Percentiles rank a stretch among this genome's conserved stretches.
Conservation (phyloP, 768 basidiomycete species). For the Rhodotorula kratochvilovae region DNA sequence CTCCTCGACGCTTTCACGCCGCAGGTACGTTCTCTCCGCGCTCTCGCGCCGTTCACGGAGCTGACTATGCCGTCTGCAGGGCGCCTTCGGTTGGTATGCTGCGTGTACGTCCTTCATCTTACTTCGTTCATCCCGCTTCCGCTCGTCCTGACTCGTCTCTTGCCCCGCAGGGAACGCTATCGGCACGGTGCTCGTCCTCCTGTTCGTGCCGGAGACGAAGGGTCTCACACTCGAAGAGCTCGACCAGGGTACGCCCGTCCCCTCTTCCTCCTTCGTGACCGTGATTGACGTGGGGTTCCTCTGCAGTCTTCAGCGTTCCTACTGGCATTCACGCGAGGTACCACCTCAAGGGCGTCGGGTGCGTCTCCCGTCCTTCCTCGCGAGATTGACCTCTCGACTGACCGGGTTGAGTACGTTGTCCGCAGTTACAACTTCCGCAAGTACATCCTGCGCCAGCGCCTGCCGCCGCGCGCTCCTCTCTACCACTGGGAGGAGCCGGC, state of each 20-base stretch:
- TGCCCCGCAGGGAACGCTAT: conserved; percentile 12
- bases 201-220: conserved; percentile 36
- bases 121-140: background rate
- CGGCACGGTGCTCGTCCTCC: conserved; percentile 33
- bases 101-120: conserved; percentile 2
- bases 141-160: conserved; percentile 1
- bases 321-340: conserved; percentile 28
- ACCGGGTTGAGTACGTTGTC: background rate
- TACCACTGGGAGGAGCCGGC: conserved; percentile 21
- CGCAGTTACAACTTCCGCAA: conserved; percentile 25
- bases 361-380: background rate
- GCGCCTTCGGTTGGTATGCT: conserved; percentile 39
- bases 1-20: conserved; percentile 23
- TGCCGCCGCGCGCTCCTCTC: conserved; percentile 18
- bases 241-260: conserved; percentile 24
- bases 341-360: conserved; percentile 8
- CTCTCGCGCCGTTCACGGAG: background rate
- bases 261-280: background rate
- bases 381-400: background rate
- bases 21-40: background rate
- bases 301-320: conserved; percentile 44
- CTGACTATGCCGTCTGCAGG: background rate
- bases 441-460: conserved; percentile 34
- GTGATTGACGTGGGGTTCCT: background rate
- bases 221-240: conserved; percentile 46